Percentiles rank a stretch among this genome's conserved stretches.
Conservation (phyloP, 2,329 filamentous ascomycete species). For the Claviceps pazoutovae region DNA sequence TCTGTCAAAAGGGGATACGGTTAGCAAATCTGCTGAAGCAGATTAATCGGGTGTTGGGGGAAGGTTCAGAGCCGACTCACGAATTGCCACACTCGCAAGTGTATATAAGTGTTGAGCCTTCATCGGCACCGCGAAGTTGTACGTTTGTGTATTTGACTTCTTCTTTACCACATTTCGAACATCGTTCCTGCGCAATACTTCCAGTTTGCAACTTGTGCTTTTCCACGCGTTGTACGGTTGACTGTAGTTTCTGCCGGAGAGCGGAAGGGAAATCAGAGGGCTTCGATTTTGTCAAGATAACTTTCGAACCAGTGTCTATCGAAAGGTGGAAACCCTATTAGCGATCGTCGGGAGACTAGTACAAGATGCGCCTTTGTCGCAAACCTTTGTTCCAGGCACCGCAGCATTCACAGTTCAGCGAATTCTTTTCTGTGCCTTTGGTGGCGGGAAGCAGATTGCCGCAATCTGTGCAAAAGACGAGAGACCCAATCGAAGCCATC, state of each 20-base stretch:
- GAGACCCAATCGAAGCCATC: conserved; percentile 82
- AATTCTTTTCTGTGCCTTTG: conserved; percentile 59
- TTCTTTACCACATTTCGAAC: conserved; percentile 65
- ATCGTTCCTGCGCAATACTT: conserved; percentile 52
- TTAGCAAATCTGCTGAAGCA: conserved; percentile 4
- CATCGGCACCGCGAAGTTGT: conserved; percentile 83
- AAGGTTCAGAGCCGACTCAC: conserved; percentile 31
- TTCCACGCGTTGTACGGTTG: conserved; percentile 71
- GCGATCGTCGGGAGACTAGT: neutral
- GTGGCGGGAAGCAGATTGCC: conserved; percentile 78
- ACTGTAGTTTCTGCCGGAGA: conserved; percentile 68
- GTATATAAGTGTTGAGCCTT: conserved; percentile 88
- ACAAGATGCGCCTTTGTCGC: neutral
- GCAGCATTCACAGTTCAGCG: conserved; percentile 74
- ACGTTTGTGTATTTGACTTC: conserved; percentile 77
- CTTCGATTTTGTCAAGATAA: conserved; percentile 72
- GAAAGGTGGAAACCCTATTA: neutral
- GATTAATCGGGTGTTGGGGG: neutral
- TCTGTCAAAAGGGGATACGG: conserved; percentile 11
- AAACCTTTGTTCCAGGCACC: conserved; percentile 71
- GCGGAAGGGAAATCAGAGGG: conserved; percentile 80
- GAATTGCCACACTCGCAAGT: conserved; percentile 76
- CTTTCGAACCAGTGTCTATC: conserved; percentile 59
- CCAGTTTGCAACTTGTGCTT: conserved; percentile 65
- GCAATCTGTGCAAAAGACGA: conserved; percentile 88